Conservation (phyloP, 176 grass and related monocot species). For the Phoenix roebelenii region DNA sequence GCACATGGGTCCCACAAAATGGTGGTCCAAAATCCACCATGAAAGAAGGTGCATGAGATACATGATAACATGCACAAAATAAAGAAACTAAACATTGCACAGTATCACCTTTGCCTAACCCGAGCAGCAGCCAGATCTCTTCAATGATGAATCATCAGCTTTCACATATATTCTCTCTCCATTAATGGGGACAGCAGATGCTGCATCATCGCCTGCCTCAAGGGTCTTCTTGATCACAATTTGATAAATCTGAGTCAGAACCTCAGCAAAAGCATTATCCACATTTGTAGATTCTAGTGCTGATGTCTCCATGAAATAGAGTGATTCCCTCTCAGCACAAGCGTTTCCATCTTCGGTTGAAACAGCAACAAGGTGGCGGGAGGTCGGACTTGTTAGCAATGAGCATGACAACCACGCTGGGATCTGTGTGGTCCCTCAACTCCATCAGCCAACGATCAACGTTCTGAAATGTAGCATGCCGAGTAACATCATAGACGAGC, state of each 20-base stretch:
- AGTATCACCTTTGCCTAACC: not conserved
- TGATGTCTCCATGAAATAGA: slow-evolving; percentile 21
- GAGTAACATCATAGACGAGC: slow-evolving; percentile 12
- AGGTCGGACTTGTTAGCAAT: slow-evolving; percentile 17
- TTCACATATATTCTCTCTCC: slow-evolving; percentile 16
- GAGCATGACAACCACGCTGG: slow-evolving; percentile 13
- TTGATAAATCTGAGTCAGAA: slow-evolving; percentile 15
- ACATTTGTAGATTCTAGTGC: slow-evolving; percentile 12
- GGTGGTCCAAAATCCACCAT: no score
- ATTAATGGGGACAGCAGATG: slow-evolving; percentile 3
- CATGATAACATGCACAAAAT: no score
- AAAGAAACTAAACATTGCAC: no score
- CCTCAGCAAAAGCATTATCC: slow-evolving; percentile 4
- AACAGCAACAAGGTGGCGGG: slow-evolving; percentile 16
- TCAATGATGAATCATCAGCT: slow-evolving; percentile 7
- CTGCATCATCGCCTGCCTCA: slow-evolving; percentile 11
- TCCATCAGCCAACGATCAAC: slow-evolving; percentile 9
- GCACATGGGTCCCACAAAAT: no score
- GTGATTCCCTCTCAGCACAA: slow-evolving; percentile 11
- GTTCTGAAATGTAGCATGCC: slow-evolving; percentile 16
- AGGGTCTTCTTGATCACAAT: slow-evolving; percentile 9
- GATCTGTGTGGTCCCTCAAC: slow-evolving; percentile 10
- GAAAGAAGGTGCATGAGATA: no score
- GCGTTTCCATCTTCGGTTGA: slow-evolving; percentile 14
- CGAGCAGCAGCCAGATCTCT: slow-evolving; percentile 13